Evolutionary conservation across 2,329 filamentous ascomycete species (phyloP).

Genomic region (Colletotrichum somersetense): DNA sequence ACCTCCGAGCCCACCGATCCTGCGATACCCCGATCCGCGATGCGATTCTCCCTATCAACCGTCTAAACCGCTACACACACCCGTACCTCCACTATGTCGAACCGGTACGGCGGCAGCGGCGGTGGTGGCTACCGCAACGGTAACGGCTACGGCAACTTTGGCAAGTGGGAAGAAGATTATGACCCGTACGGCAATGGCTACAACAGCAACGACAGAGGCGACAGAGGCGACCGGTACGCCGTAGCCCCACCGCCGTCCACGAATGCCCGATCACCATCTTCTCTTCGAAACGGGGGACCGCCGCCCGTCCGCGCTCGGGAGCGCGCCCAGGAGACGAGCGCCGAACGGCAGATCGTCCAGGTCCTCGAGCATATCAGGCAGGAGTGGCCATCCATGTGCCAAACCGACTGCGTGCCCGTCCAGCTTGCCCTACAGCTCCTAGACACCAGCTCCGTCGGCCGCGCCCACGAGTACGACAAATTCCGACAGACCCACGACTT

Average conservation of each 20-base stretch:
- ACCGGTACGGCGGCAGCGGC: constrained; percentile 47
- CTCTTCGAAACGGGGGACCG: constrained; percentile 48
- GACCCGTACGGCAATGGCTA: constrained; percentile 62
- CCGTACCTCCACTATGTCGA: constrained; percentile 40
- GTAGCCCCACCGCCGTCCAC: constrained; percentile 49
- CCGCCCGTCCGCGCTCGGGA: constrained; percentile 45
- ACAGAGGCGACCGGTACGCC: constrained; percentile 58
- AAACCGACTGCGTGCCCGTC: constrained; percentile 89
- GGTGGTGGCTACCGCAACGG: constrained; percentile 55
- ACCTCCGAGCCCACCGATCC: neutral
- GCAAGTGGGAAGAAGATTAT: constrained; percentile 63
- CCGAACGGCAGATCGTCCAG: constrained; percentile 69
- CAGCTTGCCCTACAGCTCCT: constrained; percentile 95
- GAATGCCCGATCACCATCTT: constrained; percentile 45
- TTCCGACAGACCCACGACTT: constrained; percentile 88
- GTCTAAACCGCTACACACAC: constrained; percentile 34
- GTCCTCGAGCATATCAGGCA: constrained; percentile 86
- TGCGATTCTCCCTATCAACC: constrained; percentile 30
- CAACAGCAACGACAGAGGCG: constrained; percentile 52
- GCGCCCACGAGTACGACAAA: constrained; percentile 87
- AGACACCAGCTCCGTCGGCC: constrained; percentile 91
- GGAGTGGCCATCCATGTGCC: constrained; percentile 94
- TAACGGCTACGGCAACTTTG: constrained; percentile 52
- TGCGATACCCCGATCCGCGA: constrained; percentile 21
- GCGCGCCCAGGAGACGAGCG: constrained; percentile 59